Percentiles rank a stretch among this genome's conserved stretches.
These are phyloP conservation scores for Pseudocercospora cruenta DNA, from an alignment of 2,329 filamentous ascomycete genomes.

Conservation along the genomic window DNA sequence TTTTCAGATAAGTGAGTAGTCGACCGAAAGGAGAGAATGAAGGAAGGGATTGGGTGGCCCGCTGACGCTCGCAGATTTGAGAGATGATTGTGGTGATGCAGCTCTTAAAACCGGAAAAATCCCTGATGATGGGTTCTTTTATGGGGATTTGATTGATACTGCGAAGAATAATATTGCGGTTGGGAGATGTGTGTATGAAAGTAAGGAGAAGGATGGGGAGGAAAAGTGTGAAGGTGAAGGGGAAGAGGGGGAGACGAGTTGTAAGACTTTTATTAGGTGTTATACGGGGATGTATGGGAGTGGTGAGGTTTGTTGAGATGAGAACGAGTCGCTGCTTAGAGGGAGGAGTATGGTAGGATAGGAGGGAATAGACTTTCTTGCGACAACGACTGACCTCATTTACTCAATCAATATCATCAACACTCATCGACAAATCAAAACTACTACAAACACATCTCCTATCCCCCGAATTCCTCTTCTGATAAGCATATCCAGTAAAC, in stretches of 20 bases:
- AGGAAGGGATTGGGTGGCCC: too few relatives aligned
- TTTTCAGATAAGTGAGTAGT: constrained; percentile 12
- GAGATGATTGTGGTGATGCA: constrained; percentile 20
- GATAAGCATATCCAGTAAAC: not conserved
- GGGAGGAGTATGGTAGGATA: too few relatives aligned
- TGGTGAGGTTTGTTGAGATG: not conserved
- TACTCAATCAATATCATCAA: not conserved
- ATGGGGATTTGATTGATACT: constrained; percentile 21
- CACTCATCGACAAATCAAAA: not conserved
- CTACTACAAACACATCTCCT: not conserved
- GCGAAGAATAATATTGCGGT: constrained; percentile 23
- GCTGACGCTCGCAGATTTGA: constrained; percentile 2
- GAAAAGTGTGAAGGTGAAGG: constrained; percentile 1
- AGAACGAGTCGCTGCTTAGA: too few relatives aligned
- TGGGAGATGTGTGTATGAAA: constrained; percentile 21
- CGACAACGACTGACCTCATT: too few relatives aligned
- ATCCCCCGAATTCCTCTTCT: not conserved
- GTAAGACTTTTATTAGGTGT: constrained; percentile 18
- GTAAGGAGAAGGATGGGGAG: not conserved
- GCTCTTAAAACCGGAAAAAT: constrained; percentile 6
- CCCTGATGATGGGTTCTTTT: constrained; percentile 18
- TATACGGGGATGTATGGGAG: constrained; percentile 20
- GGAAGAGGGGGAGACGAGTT: constrained; percentile 5
- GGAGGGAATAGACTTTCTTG: too few relatives aligned
- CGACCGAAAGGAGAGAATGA: not conserved